Conservation (phyloP, 306 rosid genomes). For the Psophocarpus tetragonolobus region DNA sequence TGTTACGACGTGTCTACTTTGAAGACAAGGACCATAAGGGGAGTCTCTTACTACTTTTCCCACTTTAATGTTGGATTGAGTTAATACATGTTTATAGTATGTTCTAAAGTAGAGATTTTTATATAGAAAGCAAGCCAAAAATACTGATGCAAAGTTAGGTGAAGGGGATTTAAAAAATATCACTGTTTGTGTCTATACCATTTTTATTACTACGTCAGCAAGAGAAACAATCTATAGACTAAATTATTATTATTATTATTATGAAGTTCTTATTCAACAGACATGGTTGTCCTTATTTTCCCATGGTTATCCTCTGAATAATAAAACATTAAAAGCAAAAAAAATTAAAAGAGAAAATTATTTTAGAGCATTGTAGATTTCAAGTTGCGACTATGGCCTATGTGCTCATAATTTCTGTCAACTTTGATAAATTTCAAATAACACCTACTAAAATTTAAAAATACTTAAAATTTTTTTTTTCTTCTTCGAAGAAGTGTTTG, state of each 20-base stretch:
- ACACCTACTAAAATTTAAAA: too few species aligned
- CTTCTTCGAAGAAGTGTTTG: too few species aligned
- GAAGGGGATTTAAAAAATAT: not conserved
- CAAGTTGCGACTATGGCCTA: not conserved
- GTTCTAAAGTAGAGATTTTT: not conserved
- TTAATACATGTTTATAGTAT: not conserved
- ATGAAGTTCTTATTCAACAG: not conserved
- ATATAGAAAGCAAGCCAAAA: not conserved
- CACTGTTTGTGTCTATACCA: not conserved
- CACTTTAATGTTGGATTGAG: not conserved
- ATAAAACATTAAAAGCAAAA: not conserved
- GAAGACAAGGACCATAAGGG: not conserved
- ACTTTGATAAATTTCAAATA: too few species aligned
- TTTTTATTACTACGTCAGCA: not conserved
- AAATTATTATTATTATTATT: slow-evolving; percentile 10
- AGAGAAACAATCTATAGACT: not conserved
- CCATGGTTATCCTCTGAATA: not conserved
- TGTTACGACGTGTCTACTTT: not conserved
- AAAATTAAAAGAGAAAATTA: not conserved
- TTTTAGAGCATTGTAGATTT: not conserved
- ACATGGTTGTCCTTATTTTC: not conserved
- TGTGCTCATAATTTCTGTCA: not conserved
- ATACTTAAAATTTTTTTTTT: too few species aligned
- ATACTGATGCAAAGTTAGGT: not conserved
- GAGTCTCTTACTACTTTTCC: not conserved